Conservation (phyloP, 2,329 filamentous ascomycete species). For the Acrocalymma vagum region DNA sequence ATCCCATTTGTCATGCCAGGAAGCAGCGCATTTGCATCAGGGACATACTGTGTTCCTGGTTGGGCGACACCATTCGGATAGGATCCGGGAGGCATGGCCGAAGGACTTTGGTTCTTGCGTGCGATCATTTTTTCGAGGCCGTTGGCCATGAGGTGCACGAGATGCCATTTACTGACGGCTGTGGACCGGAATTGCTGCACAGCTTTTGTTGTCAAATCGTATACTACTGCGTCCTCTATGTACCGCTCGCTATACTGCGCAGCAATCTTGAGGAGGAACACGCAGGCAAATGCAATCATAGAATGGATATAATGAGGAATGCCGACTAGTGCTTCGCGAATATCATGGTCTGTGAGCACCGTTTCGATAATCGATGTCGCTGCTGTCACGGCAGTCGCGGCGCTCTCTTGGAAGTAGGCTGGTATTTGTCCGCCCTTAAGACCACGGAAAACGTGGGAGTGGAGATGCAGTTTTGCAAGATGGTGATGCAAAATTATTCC, state of each 20-base stretch:
- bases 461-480: constrained; percentile 63
- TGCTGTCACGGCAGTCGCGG: constrained; percentile 58
- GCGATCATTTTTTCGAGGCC: constrained; percentile 54
- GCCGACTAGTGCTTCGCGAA: constrained; percentile 51
- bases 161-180: constrained; percentile 55
- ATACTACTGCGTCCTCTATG: constrained; percentile 48
- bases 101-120: constrained; percentile 19
- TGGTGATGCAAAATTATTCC: constrained; percentile 62
- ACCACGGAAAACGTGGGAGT: constrained; percentile 58
- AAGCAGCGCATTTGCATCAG: constrained; percentile 3
- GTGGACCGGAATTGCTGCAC: constrained; percentile 52
- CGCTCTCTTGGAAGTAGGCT: constrained; percentile 55
- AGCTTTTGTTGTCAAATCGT: constrained; percentile 48
- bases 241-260: constrained; percentile 52
- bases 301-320: constrained; percentile 62
- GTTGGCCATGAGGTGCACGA: constrained; percentile 57
- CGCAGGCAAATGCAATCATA: constrained; percentile 63
- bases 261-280: constrained; percentile 60
- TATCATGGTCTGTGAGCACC: constrained; percentile 53
- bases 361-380: constrained; percentile 57
- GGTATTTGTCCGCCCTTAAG: constrained; percentile 59
- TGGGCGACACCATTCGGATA: too few relatives aligned
- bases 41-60: too few relatives aligned
- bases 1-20: constrained; percentile 4
- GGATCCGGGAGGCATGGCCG: too few relatives aligned